Evolutionary conservation across 805 yeast genomes (phyloP).

Genomic region (Kuraishia molischiana): DNA sequence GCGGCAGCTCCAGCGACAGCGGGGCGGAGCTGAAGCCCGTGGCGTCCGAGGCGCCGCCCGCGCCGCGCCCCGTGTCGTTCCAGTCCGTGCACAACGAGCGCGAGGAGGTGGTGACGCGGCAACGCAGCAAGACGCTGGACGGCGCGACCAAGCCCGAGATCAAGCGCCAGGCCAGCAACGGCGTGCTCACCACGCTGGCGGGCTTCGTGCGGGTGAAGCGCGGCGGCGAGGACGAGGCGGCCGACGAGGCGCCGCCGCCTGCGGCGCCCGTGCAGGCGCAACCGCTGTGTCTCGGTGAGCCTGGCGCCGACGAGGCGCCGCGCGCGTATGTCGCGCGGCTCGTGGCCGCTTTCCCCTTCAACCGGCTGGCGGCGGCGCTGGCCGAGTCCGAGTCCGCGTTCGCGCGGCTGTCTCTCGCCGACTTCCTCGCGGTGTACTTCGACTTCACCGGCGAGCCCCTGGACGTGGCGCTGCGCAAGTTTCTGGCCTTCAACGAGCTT

Average conservation of each 20-base stretch:
- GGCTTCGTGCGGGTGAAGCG: neutral
- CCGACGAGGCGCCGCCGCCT: neutral
- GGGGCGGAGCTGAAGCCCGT: neutral
- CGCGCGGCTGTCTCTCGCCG: slow-evolving; percentile 7
- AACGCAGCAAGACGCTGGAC: neutral
- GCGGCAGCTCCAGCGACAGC: too few relatives aligned
- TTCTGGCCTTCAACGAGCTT: slow-evolving; percentile 45
- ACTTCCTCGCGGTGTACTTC: slow-evolving; percentile 25
- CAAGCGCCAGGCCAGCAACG: neutral
- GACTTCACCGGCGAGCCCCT: slow-evolving; percentile 46
- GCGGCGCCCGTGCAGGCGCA: neutral
- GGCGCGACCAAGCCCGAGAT: neutral
- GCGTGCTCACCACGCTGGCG: neutral
- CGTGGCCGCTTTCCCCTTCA: neutral
- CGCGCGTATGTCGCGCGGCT: neutral
- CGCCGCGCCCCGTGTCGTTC: neutral
- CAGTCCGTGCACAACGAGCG: neutral
- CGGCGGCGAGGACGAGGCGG: neutral
- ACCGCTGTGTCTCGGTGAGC: neutral
- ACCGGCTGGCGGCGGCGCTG: neutral
- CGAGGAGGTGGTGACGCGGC: neutral
- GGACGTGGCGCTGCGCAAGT: slow-evolving; percentile 54
- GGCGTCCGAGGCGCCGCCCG: neutral
- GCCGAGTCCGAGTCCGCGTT: neutral
- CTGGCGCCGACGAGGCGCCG: neutral